Conservation (phyloP, 2,329 filamentous ascomycete species). For the Leptographium procerum region DNA sequence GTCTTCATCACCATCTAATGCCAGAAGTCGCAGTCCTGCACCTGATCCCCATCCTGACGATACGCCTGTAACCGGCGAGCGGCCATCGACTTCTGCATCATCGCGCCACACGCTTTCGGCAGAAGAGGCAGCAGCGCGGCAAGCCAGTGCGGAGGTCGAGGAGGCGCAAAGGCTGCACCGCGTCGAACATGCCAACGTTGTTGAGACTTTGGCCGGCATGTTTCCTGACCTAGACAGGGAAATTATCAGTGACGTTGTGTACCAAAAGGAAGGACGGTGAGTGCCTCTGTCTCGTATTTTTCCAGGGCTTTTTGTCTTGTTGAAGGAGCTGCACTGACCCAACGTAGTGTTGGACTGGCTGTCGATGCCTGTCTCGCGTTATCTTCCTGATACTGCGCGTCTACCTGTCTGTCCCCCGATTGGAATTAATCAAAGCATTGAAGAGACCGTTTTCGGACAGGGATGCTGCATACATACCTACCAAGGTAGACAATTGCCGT, state of each 20-base stretch:
- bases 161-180: slow-evolving; percentile 74
- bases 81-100: slow-evolving; percentile 19
- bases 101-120: slow-evolving; percentile 46
- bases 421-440: too few relatives aligned
- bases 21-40: slow-evolving; percentile 25
- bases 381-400: slow-evolving; percentile 20
- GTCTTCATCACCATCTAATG: slow-evolving; percentile 24
- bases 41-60: slow-evolving; percentile 11
- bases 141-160: slow-evolving; percentile 81
- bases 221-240: slow-evolving; percentile 92
- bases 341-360: slow-evolving; percentile 62
- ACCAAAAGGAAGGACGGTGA: slow-evolving; percentile 87
- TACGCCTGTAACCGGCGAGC: slow-evolving; percentile 4
- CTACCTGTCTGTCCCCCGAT: too few relatives aligned
- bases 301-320: too few relatives aligned
- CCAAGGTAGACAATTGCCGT: too few relatives aligned
- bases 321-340: slow-evolving; percentile 6
- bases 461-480: too few relatives aligned
- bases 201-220: slow-evolving; percentile 91
- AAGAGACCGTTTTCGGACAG: too few relatives aligned
- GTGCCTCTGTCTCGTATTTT: slow-evolving; percentile 30
- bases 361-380: slow-evolving; percentile 76
- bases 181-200: slow-evolving; percentile 79
- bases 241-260: slow-evolving; percentile 91
- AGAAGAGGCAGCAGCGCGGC: slow-evolving; percentile 78